Evolutionary conservation across 495 filamentous ascomycete genomes (phyloP).

Genomic region (Penicillium pulvis): DNA sequence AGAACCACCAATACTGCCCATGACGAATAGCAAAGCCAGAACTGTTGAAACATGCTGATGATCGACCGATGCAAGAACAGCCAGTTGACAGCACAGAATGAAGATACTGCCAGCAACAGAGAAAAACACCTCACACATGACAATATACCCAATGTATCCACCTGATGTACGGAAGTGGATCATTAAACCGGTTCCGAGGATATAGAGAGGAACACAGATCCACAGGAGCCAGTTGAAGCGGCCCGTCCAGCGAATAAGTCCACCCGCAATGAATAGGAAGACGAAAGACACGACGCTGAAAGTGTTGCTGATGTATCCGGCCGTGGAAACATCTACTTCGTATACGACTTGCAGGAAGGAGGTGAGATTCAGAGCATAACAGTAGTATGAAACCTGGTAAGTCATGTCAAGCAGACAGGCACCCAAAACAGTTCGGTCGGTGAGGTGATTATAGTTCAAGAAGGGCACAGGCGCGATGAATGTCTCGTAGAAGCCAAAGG

Average conservation of each 20-base stretch:
- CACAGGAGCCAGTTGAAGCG: slow-evolving; percentile 49
- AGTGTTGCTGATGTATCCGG: slow-evolving; percentile 55
- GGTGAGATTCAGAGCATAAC: slow-evolving; percentile 58
- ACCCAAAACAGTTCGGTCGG: slow-evolving; percentile 59
- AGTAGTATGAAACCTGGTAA: slow-evolving; percentile 51
- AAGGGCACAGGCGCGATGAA: slow-evolving; percentile 49
- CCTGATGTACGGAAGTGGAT: slow-evolving; percentile 64
- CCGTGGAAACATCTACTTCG: slow-evolving; percentile 44
- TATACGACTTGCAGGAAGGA: slow-evolving; percentile 74
- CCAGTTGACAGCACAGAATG: slow-evolving; percentile 65
- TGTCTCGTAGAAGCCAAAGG: slow-evolving; percentile 56
- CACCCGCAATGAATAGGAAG: slow-evolving; percentile 46
- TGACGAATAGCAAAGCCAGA: slow-evolving; percentile 62
- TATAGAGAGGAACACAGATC: slow-evolving; percentile 54
- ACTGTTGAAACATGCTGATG: slow-evolving; percentile 67
- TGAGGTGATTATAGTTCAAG: slow-evolving; percentile 53
- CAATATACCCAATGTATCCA: slow-evolving; percentile 60
- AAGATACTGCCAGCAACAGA: slow-evolving; percentile 60
- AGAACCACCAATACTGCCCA: slow-evolving; percentile 62
- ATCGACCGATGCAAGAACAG: slow-evolving; percentile 62
- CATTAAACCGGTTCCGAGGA: slow-evolving; percentile 60
- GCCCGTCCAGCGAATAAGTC: slow-evolving; percentile 55
- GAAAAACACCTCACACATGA: slow-evolving; percentile 75
- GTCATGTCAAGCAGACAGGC: slow-evolving; percentile 51
- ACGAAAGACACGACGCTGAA: slow-evolving; percentile 52